These are phyloP conservation scores for Hyphopichia khmerensis DNA, from an alignment of 1,139 yeast species.

Conservation along the genomic window DNA sequence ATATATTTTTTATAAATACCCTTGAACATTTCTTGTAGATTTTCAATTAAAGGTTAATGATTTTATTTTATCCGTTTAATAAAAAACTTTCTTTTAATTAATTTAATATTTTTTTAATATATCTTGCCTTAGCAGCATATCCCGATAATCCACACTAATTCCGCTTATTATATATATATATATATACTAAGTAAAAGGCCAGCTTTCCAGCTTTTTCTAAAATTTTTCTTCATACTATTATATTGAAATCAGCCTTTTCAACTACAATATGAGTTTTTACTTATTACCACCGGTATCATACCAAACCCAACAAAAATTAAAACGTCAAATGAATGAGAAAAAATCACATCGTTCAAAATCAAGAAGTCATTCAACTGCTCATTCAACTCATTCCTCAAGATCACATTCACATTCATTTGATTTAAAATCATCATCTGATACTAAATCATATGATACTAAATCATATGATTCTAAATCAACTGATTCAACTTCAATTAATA, in stretches of 20 bases:
- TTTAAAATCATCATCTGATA: too few relatives aligned
- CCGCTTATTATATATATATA: too few relatives aligned
- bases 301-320: conserved; percentile 15
- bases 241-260: not conserved
- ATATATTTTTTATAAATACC: too few relatives aligned
- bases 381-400: not conserved
- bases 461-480: not conserved
- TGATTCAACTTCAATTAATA: not conserved
- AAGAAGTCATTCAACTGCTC: not conserved
- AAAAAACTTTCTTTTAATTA: too few relatives aligned
- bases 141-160: too few relatives aligned
- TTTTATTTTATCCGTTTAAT: too few relatives aligned
- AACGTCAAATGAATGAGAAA: conserved; percentile 8
- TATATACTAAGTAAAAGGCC: too few relatives aligned
- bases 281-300: conserved; percentile 13
- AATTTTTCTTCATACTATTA: not conserved
- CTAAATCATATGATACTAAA: not conserved
- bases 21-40: too few relatives aligned
- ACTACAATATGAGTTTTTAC: conserved; percentile 11
- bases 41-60: too few relatives aligned
- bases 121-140: too few relatives aligned
- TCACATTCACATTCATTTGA: not conserved
- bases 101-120: too few relatives aligned
- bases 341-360: not conserved
- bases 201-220: too few relatives aligned